Conservation (phyloP, 306 rosid species). For the Crataegus laevigata region DNA sequence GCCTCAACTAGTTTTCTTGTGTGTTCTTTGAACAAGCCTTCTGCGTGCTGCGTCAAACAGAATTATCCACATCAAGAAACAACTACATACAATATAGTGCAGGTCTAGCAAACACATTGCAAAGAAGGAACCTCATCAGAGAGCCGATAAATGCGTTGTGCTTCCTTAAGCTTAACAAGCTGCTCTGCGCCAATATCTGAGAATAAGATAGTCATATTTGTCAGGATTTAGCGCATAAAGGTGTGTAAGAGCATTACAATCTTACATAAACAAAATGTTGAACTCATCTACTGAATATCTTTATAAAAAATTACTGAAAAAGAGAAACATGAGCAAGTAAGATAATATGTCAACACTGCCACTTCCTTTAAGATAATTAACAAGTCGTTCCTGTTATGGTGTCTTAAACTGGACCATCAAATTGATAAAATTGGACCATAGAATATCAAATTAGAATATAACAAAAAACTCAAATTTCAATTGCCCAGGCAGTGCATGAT, state of each 20-base stretch:
- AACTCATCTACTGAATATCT: background rate
- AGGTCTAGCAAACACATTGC: constrained; percentile 7
- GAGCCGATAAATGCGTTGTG: constrained; percentile 53
- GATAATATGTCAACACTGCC: background rate
- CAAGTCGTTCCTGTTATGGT: background rate
- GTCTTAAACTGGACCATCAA: background rate
- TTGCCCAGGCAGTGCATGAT: background rate
- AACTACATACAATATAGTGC: constrained; percentile 2
- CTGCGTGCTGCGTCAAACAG: constrained; percentile 63
- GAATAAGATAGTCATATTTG: constrained; percentile 8
- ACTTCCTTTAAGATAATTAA: background rate
- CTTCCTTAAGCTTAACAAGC: constrained; percentile 72
- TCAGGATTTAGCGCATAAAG: constrained; percentile 19
- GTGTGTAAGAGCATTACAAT: background rate
- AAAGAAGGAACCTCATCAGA: constrained; percentile 68
- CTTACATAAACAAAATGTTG: background rate
- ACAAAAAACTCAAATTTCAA: background rate
- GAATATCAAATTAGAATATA: background rate
- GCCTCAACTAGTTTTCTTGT: constrained; percentile 73
- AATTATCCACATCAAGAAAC: constrained; percentile 14
- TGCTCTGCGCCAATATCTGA: constrained; percentile 56
- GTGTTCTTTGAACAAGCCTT: constrained; percentile 64
- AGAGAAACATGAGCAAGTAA: background rate
- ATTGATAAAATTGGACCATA: background rate
- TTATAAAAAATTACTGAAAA: background rate